Base-by-base conservation (phyloP, 2,329 filamentous ascomycete genomes). In the Scytalidium lignicola region DNA sequence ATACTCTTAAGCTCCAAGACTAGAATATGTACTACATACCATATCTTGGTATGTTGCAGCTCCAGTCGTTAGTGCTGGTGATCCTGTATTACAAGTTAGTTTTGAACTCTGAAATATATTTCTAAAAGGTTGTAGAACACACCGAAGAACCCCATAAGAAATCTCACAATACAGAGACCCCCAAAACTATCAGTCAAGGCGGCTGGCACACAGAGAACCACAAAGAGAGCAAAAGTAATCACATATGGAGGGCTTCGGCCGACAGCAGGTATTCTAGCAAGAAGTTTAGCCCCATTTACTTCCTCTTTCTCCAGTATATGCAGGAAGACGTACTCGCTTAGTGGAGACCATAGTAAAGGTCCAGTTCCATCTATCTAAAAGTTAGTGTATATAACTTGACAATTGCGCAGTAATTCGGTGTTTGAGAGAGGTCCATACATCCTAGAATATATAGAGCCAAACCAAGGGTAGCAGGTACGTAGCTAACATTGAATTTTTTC, bases 181-280 rank as follows among this genome's bases (percentile, higher is more conserved):
- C 76, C 65, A 47, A 81, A 84, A 65, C 80, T 84, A 28, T 75
- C 64, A 3, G 79, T 78, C 0, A 87, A 63, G 0, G 81, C 80
- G 0, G 82, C 78, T 0, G 83, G 82, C 21, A 88, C 74, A 5
- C 74, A 78, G 5, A 88, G 64, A 51, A 87, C 74, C 47, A 86
- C 80, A 59, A 86, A 88, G 26, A 87, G 70, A 47, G 77, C 76
- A 67, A 87, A 84, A 13, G 83, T 83, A 57, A 78, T 63, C 41
- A 86, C 76, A 64, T 88, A 88, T 3, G 83, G 76, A 0, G 79
- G 76, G 59, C 82, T 88, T 9, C 84, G 74, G 2, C 85, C 85
- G 43, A 87, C 74, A 41, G 72, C 61, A 0, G 83, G 81, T 20
- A 88, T 77, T 66, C 87, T 83, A 26, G 43, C 72, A 76, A 40